Evolutionary conservation across 768 basidiomycete genomes (phyloP).

Genomic region (Calvatia gigantea): DNA sequence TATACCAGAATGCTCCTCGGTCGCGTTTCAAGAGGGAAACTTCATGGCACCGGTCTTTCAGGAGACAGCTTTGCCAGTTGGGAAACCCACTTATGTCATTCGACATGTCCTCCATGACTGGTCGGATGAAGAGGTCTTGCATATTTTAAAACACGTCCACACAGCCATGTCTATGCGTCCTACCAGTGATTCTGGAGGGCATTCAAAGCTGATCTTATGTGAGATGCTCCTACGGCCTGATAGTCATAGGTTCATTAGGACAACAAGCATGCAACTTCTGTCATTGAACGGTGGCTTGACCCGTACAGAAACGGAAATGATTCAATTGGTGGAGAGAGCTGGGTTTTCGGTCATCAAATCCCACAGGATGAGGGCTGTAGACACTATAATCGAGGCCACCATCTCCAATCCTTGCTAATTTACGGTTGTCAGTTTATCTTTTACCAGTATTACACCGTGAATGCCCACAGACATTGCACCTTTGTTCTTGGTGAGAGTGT

Average conservation of each 20-base stretch:
- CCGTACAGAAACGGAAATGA: background rate
- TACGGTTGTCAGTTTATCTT: too few species aligned
- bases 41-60: background rate
- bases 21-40: background rate
- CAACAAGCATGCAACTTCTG: constrained; percentile 4
- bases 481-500: too few species aligned
- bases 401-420: background rate
- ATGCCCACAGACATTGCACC: too few species aligned
- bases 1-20: background rate
- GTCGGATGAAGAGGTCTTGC: background rate
- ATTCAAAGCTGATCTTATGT: background rate
- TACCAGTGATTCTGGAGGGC: background rate
- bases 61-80: background rate
- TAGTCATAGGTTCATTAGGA: constrained; percentile 1
- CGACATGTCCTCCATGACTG: constrained; percentile 9
- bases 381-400: constrained; percentile 4
- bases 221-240: constrained; percentile 1
- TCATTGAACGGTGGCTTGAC: constrained; percentile 2
- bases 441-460: too few species aligned
- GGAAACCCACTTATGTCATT: constrained; percentile 7
- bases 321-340: background rate
- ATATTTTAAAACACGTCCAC: constrained; percentile 4
- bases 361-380: constrained; percentile 1
- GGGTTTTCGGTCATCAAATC: background rate
- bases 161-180: background rate